phyloP scores from a whole-genome alignment of 768 basidiomycete species.

The Leccinum subtestaceum region DNA sequence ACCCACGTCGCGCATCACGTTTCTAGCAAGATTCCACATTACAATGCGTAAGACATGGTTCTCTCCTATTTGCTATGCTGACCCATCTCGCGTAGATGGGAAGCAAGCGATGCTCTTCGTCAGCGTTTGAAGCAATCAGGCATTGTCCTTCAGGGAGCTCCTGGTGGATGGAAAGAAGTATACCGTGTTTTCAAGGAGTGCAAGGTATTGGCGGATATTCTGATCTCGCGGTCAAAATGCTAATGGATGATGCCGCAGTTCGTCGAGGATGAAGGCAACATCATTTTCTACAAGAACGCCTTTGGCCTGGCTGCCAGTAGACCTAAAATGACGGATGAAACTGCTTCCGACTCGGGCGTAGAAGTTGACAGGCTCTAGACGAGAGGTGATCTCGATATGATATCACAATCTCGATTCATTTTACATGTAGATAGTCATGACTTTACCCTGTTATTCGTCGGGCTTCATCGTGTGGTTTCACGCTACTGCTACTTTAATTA shows the following conservation, averaged over 20 bases:
- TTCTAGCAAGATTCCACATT: slow-evolving; percentile 95
- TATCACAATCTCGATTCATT: slow-evolving; percentile 1
- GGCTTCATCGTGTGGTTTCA: neutral
- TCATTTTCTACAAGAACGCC: slow-evolving; percentile 90
- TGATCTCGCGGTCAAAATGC: neutral
- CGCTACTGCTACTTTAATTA: neutral
- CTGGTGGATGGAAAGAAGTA: slow-evolving; percentile 77
- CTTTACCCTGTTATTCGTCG: neutral
- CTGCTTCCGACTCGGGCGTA: slow-evolving; percentile 64
- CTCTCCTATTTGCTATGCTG: neutral
- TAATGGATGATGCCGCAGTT: slow-evolving; percentile 45
- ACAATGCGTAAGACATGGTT: slow-evolving; percentile 56
- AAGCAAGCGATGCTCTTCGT: slow-evolving; percentile 83
- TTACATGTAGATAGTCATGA: slow-evolving; percentile 12
- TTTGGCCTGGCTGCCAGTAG: slow-evolving; percentile 70
- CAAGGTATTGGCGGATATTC: slow-evolving; percentile 45
- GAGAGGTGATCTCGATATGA: slow-evolving; percentile 3
- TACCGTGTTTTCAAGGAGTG: slow-evolving; percentile 76
- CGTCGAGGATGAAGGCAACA: slow-evolving; percentile 90
- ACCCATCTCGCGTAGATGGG: slow-evolving; percentile 56
- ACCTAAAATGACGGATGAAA: slow-evolving; percentile 60
- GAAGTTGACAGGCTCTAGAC: slow-evolving; percentile 44
- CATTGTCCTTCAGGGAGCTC: slow-evolving; percentile 64
- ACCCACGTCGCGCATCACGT: slow-evolving; percentile 93
- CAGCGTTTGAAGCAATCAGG: slow-evolving; percentile 59